phyloP scores from a whole-genome alignment of 768 basidiomycete species.

The Pleurotus sapidus region DNA sequence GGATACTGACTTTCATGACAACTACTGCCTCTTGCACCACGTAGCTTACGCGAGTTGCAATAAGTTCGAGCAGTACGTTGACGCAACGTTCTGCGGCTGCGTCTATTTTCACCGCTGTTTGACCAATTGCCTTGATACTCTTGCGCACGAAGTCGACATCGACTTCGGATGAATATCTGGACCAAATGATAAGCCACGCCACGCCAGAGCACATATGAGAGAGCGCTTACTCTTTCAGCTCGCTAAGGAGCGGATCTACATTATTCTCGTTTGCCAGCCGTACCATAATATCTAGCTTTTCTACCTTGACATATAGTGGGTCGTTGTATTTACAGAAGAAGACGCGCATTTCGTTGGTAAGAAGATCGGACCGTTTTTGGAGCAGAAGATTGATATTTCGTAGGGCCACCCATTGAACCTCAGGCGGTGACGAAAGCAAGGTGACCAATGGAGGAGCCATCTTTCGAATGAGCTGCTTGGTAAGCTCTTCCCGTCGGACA shows the following conservation, averaged over 20 bases:
- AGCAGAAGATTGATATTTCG: conserved; percentile 96
- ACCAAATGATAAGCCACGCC: not conserved
- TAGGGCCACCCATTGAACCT: conserved; percentile 98
- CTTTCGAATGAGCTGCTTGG: conserved; percentile 85
- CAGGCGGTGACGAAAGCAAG: conserved; percentile 91
- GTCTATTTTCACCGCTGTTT: conserved; percentile 95
- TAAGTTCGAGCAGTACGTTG: conserved; percentile 89
- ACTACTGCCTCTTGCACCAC: conserved; percentile 98
- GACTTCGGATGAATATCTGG: conserved; percentile 92
- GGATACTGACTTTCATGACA: conserved; percentile 84
- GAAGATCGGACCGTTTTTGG: conserved; percentile 87
- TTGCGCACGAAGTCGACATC: conserved; percentile 98
- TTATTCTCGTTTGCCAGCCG: conserved; percentile 87
- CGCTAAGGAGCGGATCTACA: conserved; percentile 91
- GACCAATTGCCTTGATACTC: conserved; percentile 94
- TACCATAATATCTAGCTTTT: conserved; percentile 99
- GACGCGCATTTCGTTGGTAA: conserved; percentile 96
- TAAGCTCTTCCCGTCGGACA: conserved; percentile 78
- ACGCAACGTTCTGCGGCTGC: conserved; percentile 92
- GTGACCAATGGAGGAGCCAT: conserved; percentile 98
- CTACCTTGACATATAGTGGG: conserved; percentile 97
- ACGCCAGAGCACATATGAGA: not conserved
- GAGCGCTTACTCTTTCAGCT: conserved; percentile 83
- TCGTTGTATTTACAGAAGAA: conserved; percentile 99
- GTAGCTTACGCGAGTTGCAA: conserved; percentile 91